phyloP scores from a whole-genome alignment of 2,329 filamentous ascomycete genomes.

The Torrubiella hemipterigena region DNA sequence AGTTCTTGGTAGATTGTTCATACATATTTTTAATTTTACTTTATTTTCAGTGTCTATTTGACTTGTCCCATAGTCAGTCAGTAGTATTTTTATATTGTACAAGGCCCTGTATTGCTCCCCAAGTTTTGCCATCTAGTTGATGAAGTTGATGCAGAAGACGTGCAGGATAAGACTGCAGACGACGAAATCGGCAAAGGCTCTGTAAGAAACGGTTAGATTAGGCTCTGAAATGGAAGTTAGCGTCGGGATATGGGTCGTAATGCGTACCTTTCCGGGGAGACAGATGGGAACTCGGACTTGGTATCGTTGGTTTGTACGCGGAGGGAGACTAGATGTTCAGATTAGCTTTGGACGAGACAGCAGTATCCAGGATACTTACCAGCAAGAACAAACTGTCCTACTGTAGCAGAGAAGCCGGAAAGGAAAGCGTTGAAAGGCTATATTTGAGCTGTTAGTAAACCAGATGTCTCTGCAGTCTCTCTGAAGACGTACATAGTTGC shows the following conservation, averaged over 20 bases:
- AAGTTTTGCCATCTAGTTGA: constrained; percentile 54
- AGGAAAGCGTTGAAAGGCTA: constrained; percentile 99
- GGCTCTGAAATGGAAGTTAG: background rate
- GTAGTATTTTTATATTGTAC: background rate
- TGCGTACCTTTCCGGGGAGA: constrained; percentile 67
- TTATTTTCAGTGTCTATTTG: background rate
- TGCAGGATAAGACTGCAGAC: constrained; percentile 92
- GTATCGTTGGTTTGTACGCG: constrained; percentile 88
- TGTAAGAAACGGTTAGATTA: constrained; percentile 20
- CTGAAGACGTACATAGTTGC: constrained; percentile 70
- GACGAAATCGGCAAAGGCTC: constrained; percentile 92
- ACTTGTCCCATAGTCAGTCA: background rate
- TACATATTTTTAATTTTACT: background rate
- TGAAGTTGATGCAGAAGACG: constrained; percentile 99
- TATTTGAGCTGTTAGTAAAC: constrained; percentile 10
- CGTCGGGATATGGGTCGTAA: background rate
- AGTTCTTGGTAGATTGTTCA: constrained; percentile 1
- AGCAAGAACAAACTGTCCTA: constrained; percentile 95
- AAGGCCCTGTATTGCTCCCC: constrained; percentile 1
- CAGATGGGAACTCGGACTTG: constrained; percentile 61
- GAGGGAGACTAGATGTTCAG: constrained; percentile 49
- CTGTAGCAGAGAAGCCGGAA: constrained; percentile 84
- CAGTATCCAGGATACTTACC: constrained; percentile 37
- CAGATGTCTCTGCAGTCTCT: background rate
- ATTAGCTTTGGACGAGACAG: constrained; percentile 2